Percentiles rank a stretch among this genome's conserved stretches.
phyloP scores from a whole-genome alignment of 169 alveolate genomes.

The Plasmodium blacklocki region DNA sequence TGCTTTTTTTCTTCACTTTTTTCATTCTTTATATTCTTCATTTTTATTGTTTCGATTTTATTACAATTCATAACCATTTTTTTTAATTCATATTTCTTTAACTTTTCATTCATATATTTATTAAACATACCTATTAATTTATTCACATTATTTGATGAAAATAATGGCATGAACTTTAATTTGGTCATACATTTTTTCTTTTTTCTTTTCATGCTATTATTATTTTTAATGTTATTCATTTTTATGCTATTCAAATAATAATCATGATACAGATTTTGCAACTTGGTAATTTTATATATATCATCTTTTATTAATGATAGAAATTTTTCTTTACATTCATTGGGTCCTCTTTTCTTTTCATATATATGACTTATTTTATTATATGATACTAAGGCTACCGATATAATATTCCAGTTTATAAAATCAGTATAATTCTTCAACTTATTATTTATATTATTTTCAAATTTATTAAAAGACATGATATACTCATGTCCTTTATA shows the following conservation, averaged over 20 bases:
- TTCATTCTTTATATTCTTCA: neutral
- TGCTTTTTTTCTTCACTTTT: neutral
- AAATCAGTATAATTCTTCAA: constrained; percentile 17
- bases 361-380: constrained; percentile 56
- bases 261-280: constrained; percentile 19
- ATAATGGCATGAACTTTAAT: constrained; percentile 40
- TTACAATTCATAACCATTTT: neutral
- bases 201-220: too few species aligned
- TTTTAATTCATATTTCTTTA: neutral
- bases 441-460: constrained; percentile 5
- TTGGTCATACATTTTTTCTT: constrained; percentile 28
- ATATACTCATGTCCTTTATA: neutral
- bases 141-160: constrained; percentile 33
- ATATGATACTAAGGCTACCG: constrained; percentile 61
- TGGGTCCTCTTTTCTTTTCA: constrained; percentile 34
- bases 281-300: neutral
- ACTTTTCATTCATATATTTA: constrained; percentile 16
- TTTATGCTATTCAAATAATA: constrained; percentile 14
- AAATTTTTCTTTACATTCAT: constrained; percentile 69
- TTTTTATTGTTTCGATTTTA: neutral
- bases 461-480: neutral
- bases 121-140: constrained; percentile 36
- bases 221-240: neutral
- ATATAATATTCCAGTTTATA: constrained; percentile 72
- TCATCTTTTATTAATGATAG: constrained; percentile 27